A percentile compares a stretch with the other conserved stretches of the same genome.
These are phyloP conservation scores for Lecanicillium sp. DNA, from an alignment of 2,329 filamentous ascomycete genomes.

Conservation along the genomic window DNA sequence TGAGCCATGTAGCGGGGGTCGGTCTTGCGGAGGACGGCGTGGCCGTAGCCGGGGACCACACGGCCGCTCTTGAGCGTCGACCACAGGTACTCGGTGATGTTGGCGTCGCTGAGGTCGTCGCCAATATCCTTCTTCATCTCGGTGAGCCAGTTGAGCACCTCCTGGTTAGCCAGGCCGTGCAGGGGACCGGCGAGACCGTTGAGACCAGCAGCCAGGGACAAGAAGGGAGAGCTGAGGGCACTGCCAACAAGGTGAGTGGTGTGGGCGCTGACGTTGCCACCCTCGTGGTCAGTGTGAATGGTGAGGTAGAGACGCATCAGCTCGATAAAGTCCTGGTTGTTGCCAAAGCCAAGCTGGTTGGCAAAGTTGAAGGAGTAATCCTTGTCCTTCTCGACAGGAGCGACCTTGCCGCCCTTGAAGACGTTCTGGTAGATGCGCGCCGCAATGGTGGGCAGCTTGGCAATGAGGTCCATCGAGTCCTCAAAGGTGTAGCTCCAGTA, in stretches of 20 bases:
- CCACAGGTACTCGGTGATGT: constrained; percentile 99
- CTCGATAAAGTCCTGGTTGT: constrained; percentile 95
- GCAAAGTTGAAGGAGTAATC: constrained; percentile 99
- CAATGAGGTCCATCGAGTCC: constrained; percentile 99
- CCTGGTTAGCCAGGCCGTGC: constrained; percentile 98
- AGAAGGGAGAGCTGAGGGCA: constrained; percentile 93
- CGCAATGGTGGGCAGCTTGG: constrained; percentile 97
- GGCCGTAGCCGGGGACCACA: constrained; percentile 96
- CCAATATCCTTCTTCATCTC: constrained; percentile 97
- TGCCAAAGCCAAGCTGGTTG: constrained; percentile 95
- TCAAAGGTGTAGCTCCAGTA: constrained; percentile 99
- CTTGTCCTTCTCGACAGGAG: constrained; percentile 94
- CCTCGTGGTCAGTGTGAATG: constrained; percentile 99
- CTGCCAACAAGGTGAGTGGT: constrained; percentile 96
- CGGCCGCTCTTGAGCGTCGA: constrained; percentile 89
- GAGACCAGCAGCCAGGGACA: constrained; percentile 91
- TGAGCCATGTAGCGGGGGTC: constrained; percentile 98
- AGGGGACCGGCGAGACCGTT: constrained; percentile 98
- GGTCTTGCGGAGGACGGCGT: constrained; percentile 98
- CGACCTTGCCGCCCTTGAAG: constrained; percentile 99
- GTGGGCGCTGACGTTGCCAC: constrained; percentile 97
- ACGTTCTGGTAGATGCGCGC: constrained; percentile 99
- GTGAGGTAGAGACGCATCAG: constrained; percentile 98
- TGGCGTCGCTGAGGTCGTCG: constrained; percentile 90
- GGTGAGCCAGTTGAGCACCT: constrained; percentile 97